These are phyloP conservation scores for Termitomyces titanicus DNA, from an alignment of 768 basidiomycete genomes.

Conservation along the genomic window DNA sequence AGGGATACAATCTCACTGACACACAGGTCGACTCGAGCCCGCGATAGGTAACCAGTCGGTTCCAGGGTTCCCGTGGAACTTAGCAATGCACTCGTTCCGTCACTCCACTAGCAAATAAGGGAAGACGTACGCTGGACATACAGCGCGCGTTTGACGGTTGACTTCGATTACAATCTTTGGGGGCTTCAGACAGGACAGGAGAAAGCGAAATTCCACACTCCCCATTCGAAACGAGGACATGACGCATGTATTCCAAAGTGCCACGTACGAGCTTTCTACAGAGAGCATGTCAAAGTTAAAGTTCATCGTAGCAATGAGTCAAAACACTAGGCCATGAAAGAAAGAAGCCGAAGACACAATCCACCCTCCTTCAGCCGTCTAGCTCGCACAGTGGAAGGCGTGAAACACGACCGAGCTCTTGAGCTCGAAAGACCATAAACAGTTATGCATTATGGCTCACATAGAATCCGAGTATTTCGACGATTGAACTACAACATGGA, in stretches of 20 bases:
- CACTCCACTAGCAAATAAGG: background rate
- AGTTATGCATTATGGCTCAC: too few relatives aligned
- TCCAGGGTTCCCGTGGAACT: background rate
- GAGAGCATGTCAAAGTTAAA: background rate
- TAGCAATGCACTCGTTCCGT: background rate
- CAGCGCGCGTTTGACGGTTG: background rate
- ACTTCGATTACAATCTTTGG: too few relatives aligned
- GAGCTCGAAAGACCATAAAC: background rate
- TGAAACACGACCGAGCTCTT: background rate
- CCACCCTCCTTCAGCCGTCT: background rate
- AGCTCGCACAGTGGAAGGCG: too few relatives aligned
- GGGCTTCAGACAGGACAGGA: background rate
- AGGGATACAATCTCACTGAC: background rate
- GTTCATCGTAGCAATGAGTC: background rate
- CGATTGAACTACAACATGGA: too few relatives aligned
- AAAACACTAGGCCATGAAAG: background rate
- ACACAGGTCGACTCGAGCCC: too few relatives aligned
- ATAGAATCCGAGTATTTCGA: background rate
- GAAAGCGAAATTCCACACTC: background rate
- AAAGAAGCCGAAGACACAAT: background rate
- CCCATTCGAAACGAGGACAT: background rate
- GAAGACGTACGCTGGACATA: background rate
- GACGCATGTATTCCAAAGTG: background rate
- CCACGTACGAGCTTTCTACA: background rate
- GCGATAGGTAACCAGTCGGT: background rate